A percentile compares a stretch with the other conserved stretches of the same genome.
These are phyloP conservation scores for Lunasporangiospora selenospora DNA, from an alignment of 192 early-diverging fungal genomes.

Conservation along the genomic window DNA sequence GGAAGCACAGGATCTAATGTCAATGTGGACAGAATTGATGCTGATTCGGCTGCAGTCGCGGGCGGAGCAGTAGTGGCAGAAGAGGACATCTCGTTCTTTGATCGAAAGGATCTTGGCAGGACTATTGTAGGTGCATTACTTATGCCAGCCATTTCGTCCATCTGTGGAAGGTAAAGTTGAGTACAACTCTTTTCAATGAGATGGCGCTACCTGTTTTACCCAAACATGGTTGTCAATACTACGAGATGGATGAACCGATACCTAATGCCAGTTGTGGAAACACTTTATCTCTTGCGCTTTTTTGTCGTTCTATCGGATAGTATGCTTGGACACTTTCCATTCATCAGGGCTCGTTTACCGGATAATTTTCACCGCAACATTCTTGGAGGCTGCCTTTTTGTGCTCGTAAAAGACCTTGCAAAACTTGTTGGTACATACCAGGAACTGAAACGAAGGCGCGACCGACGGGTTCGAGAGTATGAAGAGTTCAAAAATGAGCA, in stretches of 20 bases:
- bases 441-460: constrained; percentile 45
- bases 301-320: constrained; percentile 6
- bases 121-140: constrained; percentile 70
- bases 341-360: constrained; percentile 53
- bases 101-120: constrained; percentile 58
- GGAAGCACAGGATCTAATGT: constrained; percentile 45
- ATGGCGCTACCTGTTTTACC: background rate
- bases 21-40: constrained; percentile 22
- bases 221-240: constrained; percentile 9
- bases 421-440: constrained; percentile 65
- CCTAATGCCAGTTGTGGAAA: no score
- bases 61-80: constrained; percentile 49
- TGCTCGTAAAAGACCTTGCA: constrained; percentile 65
- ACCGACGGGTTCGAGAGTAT: constrained; percentile 45
- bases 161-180: constrained; percentile 59
- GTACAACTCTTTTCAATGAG: background rate
- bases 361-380: constrained; percentile 60
- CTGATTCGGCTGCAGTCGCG: constrained; percentile 23
- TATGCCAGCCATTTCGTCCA: constrained; percentile 70
- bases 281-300: no score
- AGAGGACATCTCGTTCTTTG: constrained; percentile 63
- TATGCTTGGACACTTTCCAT: constrained; percentile 54
- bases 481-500: constrained; percentile 41
- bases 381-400: constrained; percentile 62
- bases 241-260: background rate